phyloP scores from a whole-genome alignment of 1,284 basidiomycete genomes.

The Microbotryum intermedium region DNA sequence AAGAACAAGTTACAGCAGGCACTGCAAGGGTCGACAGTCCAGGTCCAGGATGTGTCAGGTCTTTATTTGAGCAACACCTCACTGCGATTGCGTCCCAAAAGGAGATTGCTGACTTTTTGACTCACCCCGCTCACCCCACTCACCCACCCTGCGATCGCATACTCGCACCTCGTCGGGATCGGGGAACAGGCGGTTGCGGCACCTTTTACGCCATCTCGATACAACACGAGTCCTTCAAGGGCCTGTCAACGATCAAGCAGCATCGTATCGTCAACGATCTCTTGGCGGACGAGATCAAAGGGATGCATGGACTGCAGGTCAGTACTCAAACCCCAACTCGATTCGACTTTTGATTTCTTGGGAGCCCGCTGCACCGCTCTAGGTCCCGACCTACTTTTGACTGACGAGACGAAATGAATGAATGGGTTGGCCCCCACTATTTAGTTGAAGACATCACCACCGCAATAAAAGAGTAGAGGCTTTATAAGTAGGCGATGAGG shows the following conservation, averaged over 20 bases:
- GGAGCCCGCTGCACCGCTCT: too few species aligned
- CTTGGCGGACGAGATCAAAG: slow-evolving; percentile 80
- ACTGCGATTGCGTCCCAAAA: not conserved
- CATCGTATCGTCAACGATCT: slow-evolving; percentile 82
- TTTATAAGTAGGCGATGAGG: too few species aligned
- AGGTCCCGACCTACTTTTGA: too few species aligned
- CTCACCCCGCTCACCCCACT: not conserved
- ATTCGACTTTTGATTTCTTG: too few species aligned
- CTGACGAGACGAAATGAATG: too few species aligned
- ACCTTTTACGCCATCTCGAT: slow-evolving; percentile 92
- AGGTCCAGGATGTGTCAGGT: slow-evolving; percentile 87
- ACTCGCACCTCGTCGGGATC: not conserved
- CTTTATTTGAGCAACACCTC: slow-evolving; percentile 4
- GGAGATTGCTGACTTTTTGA: not conserved
- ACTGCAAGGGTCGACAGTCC: slow-evolving; percentile 41
- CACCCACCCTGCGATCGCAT: not conserved
- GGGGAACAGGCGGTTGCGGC: slow-evolving; percentile 79
- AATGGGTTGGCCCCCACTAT: too few species aligned
- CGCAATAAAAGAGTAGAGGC: too few species aligned
- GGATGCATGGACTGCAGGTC: slow-evolving; percentile 91
- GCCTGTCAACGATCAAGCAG: slow-evolving; percentile 80
- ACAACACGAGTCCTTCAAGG: slow-evolving; percentile 74
- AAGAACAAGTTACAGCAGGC: slow-evolving; percentile 54
- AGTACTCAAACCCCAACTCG: too few species aligned
- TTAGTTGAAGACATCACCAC: too few species aligned